Evolutionary conservation across 345 rosid genomes (phyloP).

Genomic region (Arabis hirsuta): DNA sequence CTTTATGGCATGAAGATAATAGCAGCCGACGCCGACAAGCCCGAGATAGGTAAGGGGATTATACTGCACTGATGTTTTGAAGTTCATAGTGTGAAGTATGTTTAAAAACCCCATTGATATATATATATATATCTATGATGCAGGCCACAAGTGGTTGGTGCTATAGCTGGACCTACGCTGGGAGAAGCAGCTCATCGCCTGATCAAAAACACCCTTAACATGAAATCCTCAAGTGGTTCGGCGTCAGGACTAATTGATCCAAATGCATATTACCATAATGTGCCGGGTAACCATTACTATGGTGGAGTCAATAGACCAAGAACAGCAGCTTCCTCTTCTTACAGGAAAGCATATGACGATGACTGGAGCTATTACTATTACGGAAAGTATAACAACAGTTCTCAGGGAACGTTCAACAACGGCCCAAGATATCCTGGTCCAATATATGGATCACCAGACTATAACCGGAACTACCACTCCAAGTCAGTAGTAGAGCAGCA

Average conservation of each 20-base stretch:
- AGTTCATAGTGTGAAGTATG: not conserved
- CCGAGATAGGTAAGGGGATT: slow-evolving; percentile 70
- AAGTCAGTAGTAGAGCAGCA: slow-evolving; percentile 54
- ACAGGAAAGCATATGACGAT: slow-evolving; percentile 57
- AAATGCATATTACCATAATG: slow-evolving; percentile 46
- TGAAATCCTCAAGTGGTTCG: slow-evolving; percentile 62
- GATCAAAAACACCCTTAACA: slow-evolving; percentile 84
- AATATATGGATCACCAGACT: slow-evolving; percentile 55
- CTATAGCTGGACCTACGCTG: slow-evolving; percentile 67
- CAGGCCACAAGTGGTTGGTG: slow-evolving; percentile 88
- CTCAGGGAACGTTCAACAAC: slow-evolving; percentile 48
- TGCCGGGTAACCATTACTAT: slow-evolving; percentile 48
- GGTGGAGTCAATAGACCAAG: slow-evolving; percentile 51
- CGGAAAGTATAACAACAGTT: slow-evolving; percentile 49
- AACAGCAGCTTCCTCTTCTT: slow-evolving; percentile 60
- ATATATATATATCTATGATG: slow-evolving; percentile 25
- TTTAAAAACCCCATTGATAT: not conserved
- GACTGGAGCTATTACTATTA: slow-evolving; percentile 48
- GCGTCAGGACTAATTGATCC: slow-evolving; percentile 57
- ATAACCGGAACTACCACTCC: slow-evolving; percentile 53
- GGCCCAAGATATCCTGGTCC: slow-evolving; percentile 51
- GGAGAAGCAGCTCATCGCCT: slow-evolving; percentile 99
- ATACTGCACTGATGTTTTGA: not conserved
- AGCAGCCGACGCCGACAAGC: slow-evolving; percentile 70
- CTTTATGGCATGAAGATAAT: slow-evolving; percentile 93